These are phyloP conservation scores for Monosporozyma siamensis DNA, from an alignment of 805 yeast species.

Conservation along the genomic window DNA sequence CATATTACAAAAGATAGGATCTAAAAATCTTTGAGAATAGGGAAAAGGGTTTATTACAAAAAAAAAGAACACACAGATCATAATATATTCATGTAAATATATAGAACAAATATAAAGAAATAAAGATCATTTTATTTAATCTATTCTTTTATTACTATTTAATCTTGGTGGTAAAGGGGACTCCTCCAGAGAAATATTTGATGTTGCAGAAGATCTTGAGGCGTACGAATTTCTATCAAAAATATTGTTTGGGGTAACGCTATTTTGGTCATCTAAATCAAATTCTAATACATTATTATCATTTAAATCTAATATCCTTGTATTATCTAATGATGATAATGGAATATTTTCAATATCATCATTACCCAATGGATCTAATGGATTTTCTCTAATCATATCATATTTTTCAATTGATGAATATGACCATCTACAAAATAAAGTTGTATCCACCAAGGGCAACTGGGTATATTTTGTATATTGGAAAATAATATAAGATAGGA, in stretches of 20 bases:
- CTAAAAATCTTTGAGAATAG: not conserved
- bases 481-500: slow-evolving; percentile 64
- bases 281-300: slow-evolving; percentile 8
- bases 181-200: slow-evolving; percentile 27
- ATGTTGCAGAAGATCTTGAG: slow-evolving; percentile 29
- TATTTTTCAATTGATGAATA: slow-evolving; percentile 36
- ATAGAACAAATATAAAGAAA: not conserved
- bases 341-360: slow-evolving; percentile 29
- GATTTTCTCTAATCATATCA: slow-evolving; percentile 30
- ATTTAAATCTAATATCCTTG: slow-evolving; percentile 10
- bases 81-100: not conserved
- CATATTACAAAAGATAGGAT: slow-evolving; percentile 8
- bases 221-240: slow-evolving; percentile 26
- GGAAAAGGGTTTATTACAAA: not conserved
- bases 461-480: slow-evolving; percentile 55
- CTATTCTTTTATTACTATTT: slow-evolving; percentile 2
- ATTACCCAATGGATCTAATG: slow-evolving; percentile 22
- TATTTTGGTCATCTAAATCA: slow-evolving; percentile 17
- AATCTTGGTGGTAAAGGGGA: slow-evolving; percentile 8
- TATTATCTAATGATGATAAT: slow-evolving; percentile 7
- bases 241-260: slow-evolving; percentile 15
- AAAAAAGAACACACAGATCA: not conserved
- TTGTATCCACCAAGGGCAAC: slow-evolving; percentile 51
- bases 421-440: slow-evolving; percentile 61
- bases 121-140: not conserved